Evolutionary conservation across 345 rosid species (phyloP).

Genomic region (Schrenkiella parvula): DNA sequence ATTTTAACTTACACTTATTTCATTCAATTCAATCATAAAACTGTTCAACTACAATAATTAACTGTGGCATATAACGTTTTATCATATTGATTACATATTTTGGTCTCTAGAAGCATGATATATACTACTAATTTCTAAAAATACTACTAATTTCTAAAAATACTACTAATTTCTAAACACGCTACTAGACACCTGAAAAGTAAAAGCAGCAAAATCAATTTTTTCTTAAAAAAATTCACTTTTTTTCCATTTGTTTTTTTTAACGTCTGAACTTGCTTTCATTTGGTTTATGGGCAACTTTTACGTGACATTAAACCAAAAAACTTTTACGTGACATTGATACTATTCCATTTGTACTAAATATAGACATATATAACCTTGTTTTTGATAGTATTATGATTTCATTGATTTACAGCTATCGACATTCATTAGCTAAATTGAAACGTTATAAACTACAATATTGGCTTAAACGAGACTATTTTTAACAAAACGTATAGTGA

Average conservation of each 20-base stretch:
- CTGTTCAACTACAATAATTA: neutral
- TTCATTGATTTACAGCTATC: neutral
- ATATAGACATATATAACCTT: neutral
- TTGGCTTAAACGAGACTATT: no score
- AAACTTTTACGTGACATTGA: slow-evolving; percentile 18
- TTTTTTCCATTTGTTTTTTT: neutral
- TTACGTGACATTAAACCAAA: slow-evolving; percentile 17
- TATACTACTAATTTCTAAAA: neutral
- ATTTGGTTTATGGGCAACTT: slow-evolving; percentile 4
- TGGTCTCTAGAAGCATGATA: neutral
- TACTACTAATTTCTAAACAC: slow-evolving; percentile 5
- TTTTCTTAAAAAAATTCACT: no score
- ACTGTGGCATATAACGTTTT: neutral
- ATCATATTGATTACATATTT: neutral
- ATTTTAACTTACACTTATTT: neutral
- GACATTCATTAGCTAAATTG: no score
- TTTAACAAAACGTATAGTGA: no score
- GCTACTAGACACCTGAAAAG: slow-evolving; percentile 25
- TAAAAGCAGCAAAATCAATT: neutral
- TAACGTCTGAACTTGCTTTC: no score
- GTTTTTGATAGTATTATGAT: neutral
- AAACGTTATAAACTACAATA: no score
- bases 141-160: neutral
- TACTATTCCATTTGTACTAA: slow-evolving; percentile 1
- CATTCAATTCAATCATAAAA: neutral